Conservation (phyloP, 176 grass and related monocot genomes). For the Ananas comosus region DNA sequence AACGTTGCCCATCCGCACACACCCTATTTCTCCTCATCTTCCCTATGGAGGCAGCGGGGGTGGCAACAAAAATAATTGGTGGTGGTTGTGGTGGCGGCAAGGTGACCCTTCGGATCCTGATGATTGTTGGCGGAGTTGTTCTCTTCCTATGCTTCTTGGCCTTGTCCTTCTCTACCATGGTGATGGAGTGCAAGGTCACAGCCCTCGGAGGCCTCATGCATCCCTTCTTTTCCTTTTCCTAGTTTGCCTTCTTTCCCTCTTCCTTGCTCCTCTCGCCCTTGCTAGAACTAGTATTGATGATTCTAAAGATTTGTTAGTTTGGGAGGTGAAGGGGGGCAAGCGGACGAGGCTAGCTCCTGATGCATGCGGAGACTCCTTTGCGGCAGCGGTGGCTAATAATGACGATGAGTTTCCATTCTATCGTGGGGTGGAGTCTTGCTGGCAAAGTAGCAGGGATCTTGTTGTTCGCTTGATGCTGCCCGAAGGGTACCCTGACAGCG, state of each 20-base stretch:
- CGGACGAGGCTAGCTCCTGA: conserved; percentile 36
- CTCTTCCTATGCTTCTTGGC: conserved; percentile 23
- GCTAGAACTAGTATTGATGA: not conserved
- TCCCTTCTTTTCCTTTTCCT: conserved; percentile 26
- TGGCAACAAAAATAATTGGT: conserved; percentile 13
- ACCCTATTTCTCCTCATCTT: conserved; percentile 10
- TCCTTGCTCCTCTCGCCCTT: conserved; percentile 23
- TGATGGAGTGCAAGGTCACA: no score
- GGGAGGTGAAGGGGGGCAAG: conserved; percentile 57
- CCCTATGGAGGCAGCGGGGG: conserved; percentile 1
- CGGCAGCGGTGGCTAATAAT: conserved; percentile 8
- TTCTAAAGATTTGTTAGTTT: conserved; percentile 11
- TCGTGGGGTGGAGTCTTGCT: conserved; percentile 30
- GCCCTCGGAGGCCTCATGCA: not conserved
- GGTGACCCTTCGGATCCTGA: conserved; percentile 23
- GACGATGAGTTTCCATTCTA: not conserved
- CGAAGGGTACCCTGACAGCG: conserved; percentile 66
- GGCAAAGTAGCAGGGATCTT: conserved; percentile 19
- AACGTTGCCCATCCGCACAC: no score
- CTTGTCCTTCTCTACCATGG: not conserved
- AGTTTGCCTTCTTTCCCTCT: conserved; percentile 19
- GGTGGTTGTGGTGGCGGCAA: conserved; percentile 9
- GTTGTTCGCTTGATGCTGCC: conserved; percentile 45
- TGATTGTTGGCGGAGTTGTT: conserved; percentile 7
- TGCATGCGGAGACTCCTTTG: conserved; percentile 18